Conservation (phyloP, 2,329 filamentous ascomycete genomes). For the Exophiala sp. region DNA sequence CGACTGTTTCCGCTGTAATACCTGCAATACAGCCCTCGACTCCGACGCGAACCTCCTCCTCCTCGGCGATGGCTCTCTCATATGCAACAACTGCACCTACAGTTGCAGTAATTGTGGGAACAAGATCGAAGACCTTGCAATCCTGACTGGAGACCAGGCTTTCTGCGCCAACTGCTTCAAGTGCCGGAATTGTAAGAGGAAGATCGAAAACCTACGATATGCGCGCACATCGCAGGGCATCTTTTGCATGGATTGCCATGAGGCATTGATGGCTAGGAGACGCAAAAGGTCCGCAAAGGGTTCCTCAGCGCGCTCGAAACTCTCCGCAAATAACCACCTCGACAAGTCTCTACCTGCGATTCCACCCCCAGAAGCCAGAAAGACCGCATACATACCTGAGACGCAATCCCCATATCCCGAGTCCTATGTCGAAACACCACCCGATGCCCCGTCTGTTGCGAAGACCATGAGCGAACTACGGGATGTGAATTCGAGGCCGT, state of each 20-base stretch:
- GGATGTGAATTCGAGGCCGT: conserved; percentile 20
- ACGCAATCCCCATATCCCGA: conserved; percentile 46
- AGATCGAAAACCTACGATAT: conserved; percentile 97
- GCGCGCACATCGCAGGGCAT: conserved; percentile 96
- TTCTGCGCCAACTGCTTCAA: conserved; percentile 97
- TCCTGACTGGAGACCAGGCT: conserved; percentile 94
- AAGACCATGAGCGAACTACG: conserved; percentile 25
- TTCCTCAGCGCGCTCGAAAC: conserved; percentile 30
- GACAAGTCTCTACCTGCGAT: conserved; percentile 93
- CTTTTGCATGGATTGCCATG: conserved; percentile 98
- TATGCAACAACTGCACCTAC: conserved; percentile 99
- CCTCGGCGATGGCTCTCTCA: conserved; percentile 93
- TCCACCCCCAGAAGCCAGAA: conserved; percentile 58
- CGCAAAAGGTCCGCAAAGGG: conserved; percentile 61
- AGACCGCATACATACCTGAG: conserved; percentile 36
- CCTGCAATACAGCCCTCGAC: conserved; percentile 90
- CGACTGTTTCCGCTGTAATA: conserved; percentile 97
- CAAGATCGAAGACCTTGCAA: conserved; percentile 97
- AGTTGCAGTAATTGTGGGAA: conserved; percentile 94
- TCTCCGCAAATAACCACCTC: conserved; percentile 54
- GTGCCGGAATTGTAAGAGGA: conserved; percentile 96
- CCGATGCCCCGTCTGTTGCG: conserved; percentile 23
- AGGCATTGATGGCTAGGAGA: conserved; percentile 88
- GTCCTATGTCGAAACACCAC: conserved; percentile 37
- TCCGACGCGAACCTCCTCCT: conserved; percentile 96